Percentiles rank a stretch among this genome's conserved stretches.
These are phyloP conservation scores for Cadophora gregata DNA, from an alignment of 2,329 filamentous ascomycete genomes.

Conservation along the genomic window DNA sequence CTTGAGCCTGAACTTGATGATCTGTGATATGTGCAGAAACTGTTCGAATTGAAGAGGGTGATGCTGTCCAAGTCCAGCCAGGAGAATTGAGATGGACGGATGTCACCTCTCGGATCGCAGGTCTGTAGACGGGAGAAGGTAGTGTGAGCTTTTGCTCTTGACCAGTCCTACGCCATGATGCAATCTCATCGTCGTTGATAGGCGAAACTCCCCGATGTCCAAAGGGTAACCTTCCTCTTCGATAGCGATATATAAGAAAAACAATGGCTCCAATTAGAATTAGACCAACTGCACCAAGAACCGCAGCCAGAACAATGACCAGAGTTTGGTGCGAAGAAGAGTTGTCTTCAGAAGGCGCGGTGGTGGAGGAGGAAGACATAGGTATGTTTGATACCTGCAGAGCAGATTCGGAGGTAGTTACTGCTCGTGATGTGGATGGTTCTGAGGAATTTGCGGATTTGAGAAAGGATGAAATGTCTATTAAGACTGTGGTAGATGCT, in stretches of 20 bases:
- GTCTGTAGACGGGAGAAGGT: constrained; percentile 22
- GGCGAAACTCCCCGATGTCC: constrained; percentile 63
- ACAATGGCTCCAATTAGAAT: constrained; percentile 31
- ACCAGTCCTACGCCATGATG: constrained; percentile 57
- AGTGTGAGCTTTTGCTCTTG: constrained; percentile 29
- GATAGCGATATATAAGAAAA: constrained; percentile 37
- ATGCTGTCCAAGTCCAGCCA: constrained; percentile 39
- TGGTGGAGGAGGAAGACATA: constrained; percentile 29
- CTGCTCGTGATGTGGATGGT: constrained; percentile 11
- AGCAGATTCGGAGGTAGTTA: constrained; percentile 18
- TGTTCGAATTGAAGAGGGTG: constrained; percentile 35
- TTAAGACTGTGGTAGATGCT: constrained; percentile 24
- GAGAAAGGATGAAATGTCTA: constrained; percentile 32
- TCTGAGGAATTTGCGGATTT: constrained; percentile 21
- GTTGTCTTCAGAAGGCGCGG: constrained; percentile 14
- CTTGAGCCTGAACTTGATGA: constrained; percentile 57
- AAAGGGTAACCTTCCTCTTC: constrained; percentile 47
- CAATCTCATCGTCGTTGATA: constrained; percentile 69
- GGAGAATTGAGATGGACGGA: constrained; percentile 29
- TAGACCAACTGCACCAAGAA: constrained; percentile 40
- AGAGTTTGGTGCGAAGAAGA: constrained; percentile 26
- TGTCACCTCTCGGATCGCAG: constrained; percentile 26
- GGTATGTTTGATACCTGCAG: constrained; percentile 20
- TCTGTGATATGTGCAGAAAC: constrained; percentile 40
- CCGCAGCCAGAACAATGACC: constrained; percentile 38